These are phyloP conservation scores for Calonectria montana DNA, from an alignment of 2,329 filamentous ascomycete genomes.

Conservation along the genomic window DNA sequence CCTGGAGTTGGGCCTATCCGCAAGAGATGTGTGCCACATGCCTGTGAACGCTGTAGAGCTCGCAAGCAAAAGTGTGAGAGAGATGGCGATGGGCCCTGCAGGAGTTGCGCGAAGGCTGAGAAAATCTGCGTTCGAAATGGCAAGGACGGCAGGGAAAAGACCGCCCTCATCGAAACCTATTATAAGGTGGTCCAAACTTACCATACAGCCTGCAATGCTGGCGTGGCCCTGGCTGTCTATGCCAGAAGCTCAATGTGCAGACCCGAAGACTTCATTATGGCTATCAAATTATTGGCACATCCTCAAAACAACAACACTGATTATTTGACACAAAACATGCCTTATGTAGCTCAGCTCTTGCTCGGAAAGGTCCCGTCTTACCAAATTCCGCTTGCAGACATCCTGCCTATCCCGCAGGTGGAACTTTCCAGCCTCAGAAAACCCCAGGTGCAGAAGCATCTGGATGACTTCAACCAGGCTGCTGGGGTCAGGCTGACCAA, in stretches of 20 bases:
- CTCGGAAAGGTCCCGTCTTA: not conserved
- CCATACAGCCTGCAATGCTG: not conserved
- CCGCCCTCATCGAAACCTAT: not conserved
- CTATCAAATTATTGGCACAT: not conserved
- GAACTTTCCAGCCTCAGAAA: not conserved
- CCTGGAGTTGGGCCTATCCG: not conserved
- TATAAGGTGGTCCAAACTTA: not conserved
- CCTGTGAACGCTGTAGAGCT: not conserved
- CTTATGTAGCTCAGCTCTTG: not conserved
- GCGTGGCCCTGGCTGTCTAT: not conserved
- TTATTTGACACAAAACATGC: not conserved
- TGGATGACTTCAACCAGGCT: not conserved
- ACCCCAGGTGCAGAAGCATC: not conserved
- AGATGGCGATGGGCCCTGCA: not conserved
- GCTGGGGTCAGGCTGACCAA: not conserved
- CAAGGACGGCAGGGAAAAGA: not conserved
- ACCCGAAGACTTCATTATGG: not conserved
- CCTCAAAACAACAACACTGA: not conserved
- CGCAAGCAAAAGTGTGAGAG: constrained; percentile 11
- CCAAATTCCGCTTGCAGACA: no score
- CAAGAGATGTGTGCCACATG: not conserved
- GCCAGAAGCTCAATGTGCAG: not conserved
- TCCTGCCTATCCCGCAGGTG: not conserved
- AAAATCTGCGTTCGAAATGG: not conserved
- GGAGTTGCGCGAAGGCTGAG: not conserved